Evolutionary conservation across 2,329 filamentous ascomycete genomes (phyloP), one percentile per base, ranked within the genome.

Genomic region (Leptodontidium sp.): DNA sequence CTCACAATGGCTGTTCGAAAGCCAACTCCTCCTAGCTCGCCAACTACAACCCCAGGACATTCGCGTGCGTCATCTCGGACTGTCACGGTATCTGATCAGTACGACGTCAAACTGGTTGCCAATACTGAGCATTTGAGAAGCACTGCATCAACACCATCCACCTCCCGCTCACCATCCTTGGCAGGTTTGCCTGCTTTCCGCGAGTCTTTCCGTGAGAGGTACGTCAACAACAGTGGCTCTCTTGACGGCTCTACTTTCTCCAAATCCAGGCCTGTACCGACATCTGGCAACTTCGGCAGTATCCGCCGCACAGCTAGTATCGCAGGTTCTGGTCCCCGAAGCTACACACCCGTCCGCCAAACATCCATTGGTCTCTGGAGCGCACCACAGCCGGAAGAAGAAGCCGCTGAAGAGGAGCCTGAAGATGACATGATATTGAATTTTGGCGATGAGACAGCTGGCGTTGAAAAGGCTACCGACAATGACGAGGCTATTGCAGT

Each of bases 1-100:
- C 84, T 99, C 61, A 98, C 95, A 1, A 92, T 98, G 90, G 95
- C 95, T 4, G 86, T 90, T 17, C 86, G 90, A 61, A 90, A 89
- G 70, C 72, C 75, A 1, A 70, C 70, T 45, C 71, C 75, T 17
- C 64, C 65, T 5, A 73, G 66, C 32, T 72, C 75, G 0, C 72
- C 74, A 14, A 58, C 49, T 17, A 64, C 71, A 0, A 75, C 73
- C 1, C 73, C 71, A 15, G 63, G 55, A 40, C 81, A 83, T 58
- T 82, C 81, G 29, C 75, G 79, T 11, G 67, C 75, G 47, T 79
- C 77, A 61, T 80, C 47, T 69, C 80, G 40, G 69, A 77, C 57
- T 40, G n/a, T 86, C 70, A 80, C 81, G 0, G 82, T 90, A 4
- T 84, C 88, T 61, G 84, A 90, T 21, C 83, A 88, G 65, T 95